Conservation (phyloP, 805 yeast species). For the Candida fluviatilis region DNA sequence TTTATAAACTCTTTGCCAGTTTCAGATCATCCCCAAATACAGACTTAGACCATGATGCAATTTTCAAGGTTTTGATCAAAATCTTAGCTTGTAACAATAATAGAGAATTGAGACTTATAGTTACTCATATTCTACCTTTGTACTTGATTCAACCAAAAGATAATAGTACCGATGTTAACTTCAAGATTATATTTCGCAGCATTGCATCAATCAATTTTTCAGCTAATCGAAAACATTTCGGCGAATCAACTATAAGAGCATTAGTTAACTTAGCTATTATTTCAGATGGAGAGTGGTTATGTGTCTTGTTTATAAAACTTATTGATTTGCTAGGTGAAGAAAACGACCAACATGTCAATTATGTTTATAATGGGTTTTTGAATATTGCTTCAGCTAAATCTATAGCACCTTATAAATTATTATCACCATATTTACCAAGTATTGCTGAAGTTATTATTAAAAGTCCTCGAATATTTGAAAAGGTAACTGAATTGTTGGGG, state of each 20-base stretch:
- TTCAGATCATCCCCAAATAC: constrained; percentile 43
- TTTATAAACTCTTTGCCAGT: constrained; percentile 49
- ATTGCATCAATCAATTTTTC: constrained; percentile 40
- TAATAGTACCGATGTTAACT: constrained; percentile 20
- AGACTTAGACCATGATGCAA: constrained; percentile 11
- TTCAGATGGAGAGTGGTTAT: constrained; percentile 63
- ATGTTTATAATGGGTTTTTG: constrained; percentile 63
- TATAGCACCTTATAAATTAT: constrained; percentile 71
- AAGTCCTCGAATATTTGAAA: constrained; percentile 51
- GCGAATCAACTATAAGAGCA: constrained; percentile 55
- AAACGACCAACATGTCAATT: constrained; percentile 61
- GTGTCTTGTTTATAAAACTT: constrained; percentile 60
- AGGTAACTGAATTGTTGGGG: constrained; percentile 62
- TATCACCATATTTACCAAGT: constrained; percentile 75
- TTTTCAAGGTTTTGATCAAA: constrained; percentile 39
- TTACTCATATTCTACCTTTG: constrained; percentile 52
- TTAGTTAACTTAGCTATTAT: constrained; percentile 65
- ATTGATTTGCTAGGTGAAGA: constrained; percentile 62
- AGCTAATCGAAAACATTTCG: constrained; percentile 34
- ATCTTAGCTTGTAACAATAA: constrained; percentile 37
- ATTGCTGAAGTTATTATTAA: constrained; percentile 62
- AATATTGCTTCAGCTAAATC: constrained; percentile 52
- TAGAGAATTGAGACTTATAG: constrained; percentile 53
- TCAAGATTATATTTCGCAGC: constrained; percentile 40
- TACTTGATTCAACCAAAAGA: constrained; percentile 35